Base-by-base conservation (phyloP, 306 rosid genomes). In the Quercus rubra region DNA sequence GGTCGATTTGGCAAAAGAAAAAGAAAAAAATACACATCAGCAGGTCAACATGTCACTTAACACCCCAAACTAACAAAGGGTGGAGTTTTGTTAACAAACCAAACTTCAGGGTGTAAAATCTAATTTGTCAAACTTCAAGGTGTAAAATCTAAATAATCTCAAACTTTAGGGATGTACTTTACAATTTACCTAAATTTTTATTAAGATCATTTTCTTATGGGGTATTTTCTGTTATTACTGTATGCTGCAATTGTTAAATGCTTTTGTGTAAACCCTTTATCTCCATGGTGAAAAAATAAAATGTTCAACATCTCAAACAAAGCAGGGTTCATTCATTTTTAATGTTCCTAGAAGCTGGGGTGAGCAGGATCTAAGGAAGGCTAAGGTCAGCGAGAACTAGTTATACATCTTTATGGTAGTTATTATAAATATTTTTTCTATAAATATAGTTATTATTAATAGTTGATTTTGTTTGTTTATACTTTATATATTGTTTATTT, bases 281-380 rank as follows among this genome's bases (percentile, higher is more conserved):
- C 35, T 18, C 25, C 82, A 92, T 97, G 97, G 98, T 71, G 90
- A 77, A 88, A 92, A 80, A 84, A 86, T 92, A 70, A 95, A 88
- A 85, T 95, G 98, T 82, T 95, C 99, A 23, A 86, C 94, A 54
- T 90, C 98, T 83, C 94, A 95, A 88, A 94, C 96, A 68, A 95
- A 91, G 90, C 92, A 95, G 82, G 93, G 98, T 30, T 92, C 93
- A 80, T 95, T 95, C 86, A 90, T 95, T 76, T 97, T 97, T 67
- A 95, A 95, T 80, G 81, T 95, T 91, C 99, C 98, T 43, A 91
- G 96, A 90, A 88, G 86, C 86, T 95, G 98, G 99, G 90, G 89
- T 23, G 96, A 91, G 67, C 93, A 86, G 74, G 98, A 92, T 81
- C 87, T 93, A 55, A 89, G 83, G 87, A 92, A 93, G 86, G 87